Evolutionary conservation across 371 early-diverging fungal species (phyloP).

Genomic region (Circinella umbellata): DNA sequence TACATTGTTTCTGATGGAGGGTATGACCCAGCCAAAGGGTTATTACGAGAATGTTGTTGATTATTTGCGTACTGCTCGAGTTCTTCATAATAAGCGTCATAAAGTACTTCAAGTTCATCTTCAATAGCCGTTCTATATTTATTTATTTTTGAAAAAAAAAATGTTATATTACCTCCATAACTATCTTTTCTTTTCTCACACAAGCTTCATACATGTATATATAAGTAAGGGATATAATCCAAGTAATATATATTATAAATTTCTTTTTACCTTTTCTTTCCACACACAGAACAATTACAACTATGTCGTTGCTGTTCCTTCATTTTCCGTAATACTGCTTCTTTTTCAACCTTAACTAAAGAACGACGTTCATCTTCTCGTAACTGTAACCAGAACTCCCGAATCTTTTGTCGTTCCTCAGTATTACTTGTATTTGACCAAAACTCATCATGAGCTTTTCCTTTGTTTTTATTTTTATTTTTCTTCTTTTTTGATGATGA

Average conservation of each 20-base stretch:
- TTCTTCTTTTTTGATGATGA: slow-evolving; percentile 6
- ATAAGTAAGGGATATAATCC: not conserved
- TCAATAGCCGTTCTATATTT: slow-evolving; percentile 83
- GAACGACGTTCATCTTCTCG: slow-evolving; percentile 84
- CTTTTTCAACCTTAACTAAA: slow-evolving; percentile 89
- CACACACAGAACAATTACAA: slow-evolving; percentile 90
- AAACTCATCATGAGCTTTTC: slow-evolving; percentile 12
- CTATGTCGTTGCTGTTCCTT: slow-evolving; percentile 92
- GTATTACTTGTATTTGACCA: slow-evolving; percentile 30
- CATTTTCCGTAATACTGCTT: slow-evolving; percentile 90
- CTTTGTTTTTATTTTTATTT: slow-evolving; percentile 11
- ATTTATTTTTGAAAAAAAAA: not conserved
- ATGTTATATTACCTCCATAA: no score
- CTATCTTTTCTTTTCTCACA: not conserved
- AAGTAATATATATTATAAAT: no score
- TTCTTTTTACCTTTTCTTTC: slow-evolving; percentile 75
- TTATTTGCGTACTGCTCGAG: slow-evolving; percentile 87
- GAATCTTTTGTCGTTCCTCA: slow-evolving; percentile 84
- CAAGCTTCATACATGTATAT: not conserved
- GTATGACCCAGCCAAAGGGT: slow-evolving; percentile 1
- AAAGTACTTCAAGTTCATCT: slow-evolving; percentile 88
- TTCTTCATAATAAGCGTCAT: slow-evolving; percentile 93
- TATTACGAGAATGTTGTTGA: slow-evolving; percentile 60
- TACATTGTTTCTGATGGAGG: slow-evolving; percentile 7
- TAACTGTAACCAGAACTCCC: slow-evolving; percentile 91